Evolutionary conservation across 2,329 filamentous ascomycete genomes (phyloP).

Genomic region (Sporothrix inflata): DNA sequence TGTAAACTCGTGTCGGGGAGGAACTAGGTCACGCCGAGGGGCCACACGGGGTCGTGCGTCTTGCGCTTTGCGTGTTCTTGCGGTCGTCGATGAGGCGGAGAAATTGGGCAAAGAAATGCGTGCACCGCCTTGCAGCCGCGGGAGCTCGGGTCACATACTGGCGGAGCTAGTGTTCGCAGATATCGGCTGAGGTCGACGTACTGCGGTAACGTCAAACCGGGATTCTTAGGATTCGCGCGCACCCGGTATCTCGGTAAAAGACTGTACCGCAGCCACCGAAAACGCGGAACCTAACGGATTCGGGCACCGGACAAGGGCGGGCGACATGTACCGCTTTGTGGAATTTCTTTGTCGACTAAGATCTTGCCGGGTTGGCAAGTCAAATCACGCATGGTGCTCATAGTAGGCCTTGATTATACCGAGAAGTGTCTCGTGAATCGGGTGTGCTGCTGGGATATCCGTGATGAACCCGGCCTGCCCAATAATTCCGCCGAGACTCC

Average conservation of each 20-base stretch:
- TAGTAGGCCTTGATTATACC: slow-evolving; percentile 74
- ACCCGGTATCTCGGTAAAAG: no score
- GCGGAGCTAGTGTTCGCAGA: neutral
- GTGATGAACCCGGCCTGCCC: slow-evolving; percentile 61
- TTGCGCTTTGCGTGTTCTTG: neutral
- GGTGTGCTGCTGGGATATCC: slow-evolving; percentile 57
- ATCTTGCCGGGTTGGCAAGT: neutral
- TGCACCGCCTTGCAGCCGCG: no score
- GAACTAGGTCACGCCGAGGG: neutral
- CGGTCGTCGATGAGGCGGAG: no score
- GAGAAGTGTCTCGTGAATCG: slow-evolving; percentile 57
- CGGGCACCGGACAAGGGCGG: no score
- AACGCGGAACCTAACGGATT: no score
- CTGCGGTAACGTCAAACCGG: neutral
- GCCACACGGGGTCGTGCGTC: neutral
- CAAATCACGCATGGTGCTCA: slow-evolving; percentile 44
- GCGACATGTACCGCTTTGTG: no score
- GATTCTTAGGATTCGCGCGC: no score
- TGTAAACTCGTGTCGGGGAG: neutral
- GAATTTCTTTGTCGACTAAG: neutral
- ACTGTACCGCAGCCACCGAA: no score
- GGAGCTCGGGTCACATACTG: neutral
- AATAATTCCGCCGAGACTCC: slow-evolving; percentile 76
- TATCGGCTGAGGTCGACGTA: neutral
- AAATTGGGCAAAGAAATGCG: no score